Base-by-base conservation (phyloP, 805 yeast species). In the Cyberlindnera suaveolens region DNA sequence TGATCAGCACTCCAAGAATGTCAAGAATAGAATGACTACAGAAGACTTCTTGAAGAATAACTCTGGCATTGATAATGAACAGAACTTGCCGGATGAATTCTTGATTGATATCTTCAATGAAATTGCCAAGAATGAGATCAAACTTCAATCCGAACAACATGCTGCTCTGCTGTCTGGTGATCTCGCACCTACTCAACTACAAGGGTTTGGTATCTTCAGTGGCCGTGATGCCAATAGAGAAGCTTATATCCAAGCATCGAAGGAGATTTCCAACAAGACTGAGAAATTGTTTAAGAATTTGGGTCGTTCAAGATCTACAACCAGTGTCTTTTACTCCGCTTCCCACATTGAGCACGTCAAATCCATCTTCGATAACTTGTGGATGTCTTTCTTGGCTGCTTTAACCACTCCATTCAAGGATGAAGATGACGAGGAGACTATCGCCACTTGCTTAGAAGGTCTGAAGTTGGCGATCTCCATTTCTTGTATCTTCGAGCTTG, bases 321-420 rank as follows among this genome's bases (percentile, higher is more conserved):
- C 73, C 70, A 65, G 70, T 27, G 72, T 77, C 1, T 90, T 81
- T 58, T 86, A 87, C 62, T 78, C 82, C 16, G 97, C 97, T 0
- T 77, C 89, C 2, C 91, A 85, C 56, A 77, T 85, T 14, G 95
- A 88, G 53, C 96, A 91, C 60, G 96, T 91, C 14, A 83, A 77
- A 59, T 90, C 97, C 1, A 86, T 95, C 58, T 91, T 93, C 65
- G 96, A 91, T 55, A 87, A 87, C 15, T 68, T 85, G 36, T 93
- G 99, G 99, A 90, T 95, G 96, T 88, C 97, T 0, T 77, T 93
- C 38, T 71, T 93, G 51, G 98, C 98, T 6, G 97, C 95, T 1
- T 71, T 93, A 39, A 89, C 97, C 0, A 91, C 95, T 3, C 95
- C 96, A 6, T 89, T 90, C 68, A 88, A 84, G 58, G 96, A 88